These are phyloP conservation scores for Paspalum vaginatum DNA, from an alignment of 176 grass and related monocot species.

Conservation along the genomic window DNA sequence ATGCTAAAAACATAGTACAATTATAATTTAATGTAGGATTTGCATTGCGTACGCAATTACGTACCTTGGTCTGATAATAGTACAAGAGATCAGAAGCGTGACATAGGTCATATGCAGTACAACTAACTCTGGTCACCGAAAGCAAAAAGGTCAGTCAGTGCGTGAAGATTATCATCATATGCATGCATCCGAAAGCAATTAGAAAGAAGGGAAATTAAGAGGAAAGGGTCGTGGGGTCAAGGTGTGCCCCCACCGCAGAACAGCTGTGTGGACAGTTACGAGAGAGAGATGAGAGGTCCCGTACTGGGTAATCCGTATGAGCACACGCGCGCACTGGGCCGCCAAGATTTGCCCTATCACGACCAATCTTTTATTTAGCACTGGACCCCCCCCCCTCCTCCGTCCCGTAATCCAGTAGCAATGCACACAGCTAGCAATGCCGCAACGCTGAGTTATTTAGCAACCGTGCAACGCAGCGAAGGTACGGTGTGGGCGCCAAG, in stretches of 20 bases:
- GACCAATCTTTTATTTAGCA: too few relatives aligned
- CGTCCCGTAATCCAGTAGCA: too few relatives aligned
- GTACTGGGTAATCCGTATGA: too few relatives aligned
- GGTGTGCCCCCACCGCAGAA: neutral
- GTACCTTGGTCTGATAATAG: too few relatives aligned
- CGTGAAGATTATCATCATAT: neutral
- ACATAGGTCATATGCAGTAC: too few relatives aligned
- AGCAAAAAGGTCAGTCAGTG: neutral
- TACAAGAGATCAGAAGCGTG: too few relatives aligned
- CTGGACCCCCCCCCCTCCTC: too few relatives aligned
- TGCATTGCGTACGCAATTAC: too few relatives aligned
- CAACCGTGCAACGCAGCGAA: conserved; percentile 30
- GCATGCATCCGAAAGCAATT: neutral
- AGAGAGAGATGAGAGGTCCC: too few relatives aligned
- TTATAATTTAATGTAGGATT: neutral
- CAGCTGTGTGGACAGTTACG: conserved; percentile 41
- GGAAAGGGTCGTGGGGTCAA: conserved; percentile 6
- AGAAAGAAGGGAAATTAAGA: neutral
- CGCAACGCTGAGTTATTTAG: too few relatives aligned
- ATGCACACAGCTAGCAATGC: too few relatives aligned
- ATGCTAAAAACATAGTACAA: neutral
- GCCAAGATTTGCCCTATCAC: conserved; percentile 28
- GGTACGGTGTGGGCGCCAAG: conserved; percentile 21
- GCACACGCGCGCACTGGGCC: neutral
- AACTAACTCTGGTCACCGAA: neutral